Percentiles rank a stretch among this genome's conserved stretches.
Conservation (phyloP, 192 early-diverging fungal species). For the Rhizoclosmatium sp. region DNA sequence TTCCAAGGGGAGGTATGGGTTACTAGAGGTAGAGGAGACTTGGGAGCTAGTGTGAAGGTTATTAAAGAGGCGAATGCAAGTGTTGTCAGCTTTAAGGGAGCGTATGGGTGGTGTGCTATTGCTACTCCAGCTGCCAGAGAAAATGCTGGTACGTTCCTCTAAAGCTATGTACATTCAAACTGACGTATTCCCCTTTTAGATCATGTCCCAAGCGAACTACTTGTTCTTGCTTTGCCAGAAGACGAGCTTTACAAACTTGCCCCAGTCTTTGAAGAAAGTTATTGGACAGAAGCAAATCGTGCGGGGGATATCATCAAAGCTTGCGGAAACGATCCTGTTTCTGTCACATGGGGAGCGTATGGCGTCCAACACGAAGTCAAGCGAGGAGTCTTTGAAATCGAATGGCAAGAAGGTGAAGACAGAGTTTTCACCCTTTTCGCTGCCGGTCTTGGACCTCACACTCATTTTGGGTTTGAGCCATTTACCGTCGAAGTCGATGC, state of each 20-base stretch:
- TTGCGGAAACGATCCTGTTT: slow-evolving; percentile 22
- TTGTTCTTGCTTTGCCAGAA: slow-evolving; percentile 41
- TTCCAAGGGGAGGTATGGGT: slow-evolving; percentile 61
- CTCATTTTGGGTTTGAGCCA: slow-evolving; percentile 9
- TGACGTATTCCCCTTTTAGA: not conserved
- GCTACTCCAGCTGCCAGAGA: slow-evolving; percentile 1
- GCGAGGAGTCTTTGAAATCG: slow-evolving; percentile 7
- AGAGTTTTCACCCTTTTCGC: slow-evolving; percentile 15
- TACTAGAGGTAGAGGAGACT: slow-evolving; percentile 23
- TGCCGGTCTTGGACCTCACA: not conserved
- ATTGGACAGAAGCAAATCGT: slow-evolving; percentile 41
- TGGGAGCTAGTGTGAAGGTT: slow-evolving; percentile 36
- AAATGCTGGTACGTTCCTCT: not conserved
- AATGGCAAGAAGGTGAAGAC: slow-evolving; percentile 15
- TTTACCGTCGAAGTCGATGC: not conserved
- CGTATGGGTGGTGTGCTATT: slow-evolving; percentile 41
- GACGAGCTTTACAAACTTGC: slow-evolving; percentile 54
- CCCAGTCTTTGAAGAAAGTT: slow-evolving; percentile 56
- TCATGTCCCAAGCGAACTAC: slow-evolving; percentile 25
- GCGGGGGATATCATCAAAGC: not conserved
- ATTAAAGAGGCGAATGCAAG: slow-evolving; percentile 20
- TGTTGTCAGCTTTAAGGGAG: slow-evolving; percentile 49
- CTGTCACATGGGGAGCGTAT: slow-evolving; percentile 45
- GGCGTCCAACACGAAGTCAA: slow-evolving; percentile 22
- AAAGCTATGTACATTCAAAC: no score